Conservation (phyloP, 2,329 filamentous ascomycete species). For the Hypoxylon sp. region DNA sequence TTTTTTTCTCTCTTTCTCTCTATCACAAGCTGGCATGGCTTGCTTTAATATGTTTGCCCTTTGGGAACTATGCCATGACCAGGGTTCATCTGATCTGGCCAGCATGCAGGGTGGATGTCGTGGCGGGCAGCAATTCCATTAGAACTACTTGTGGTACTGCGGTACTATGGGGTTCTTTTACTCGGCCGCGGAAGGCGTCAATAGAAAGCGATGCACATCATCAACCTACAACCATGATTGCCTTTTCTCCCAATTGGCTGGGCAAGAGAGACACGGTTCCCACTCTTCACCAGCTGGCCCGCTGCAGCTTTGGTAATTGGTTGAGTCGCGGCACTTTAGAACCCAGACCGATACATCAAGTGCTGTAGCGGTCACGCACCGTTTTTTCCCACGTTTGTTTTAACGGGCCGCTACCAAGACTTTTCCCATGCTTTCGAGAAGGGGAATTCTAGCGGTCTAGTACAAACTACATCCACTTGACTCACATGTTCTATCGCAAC, state of each 20-base stretch:
- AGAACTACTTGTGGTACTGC: slow-evolving; percentile 26
- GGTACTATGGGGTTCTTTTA: slow-evolving; percentile 2
- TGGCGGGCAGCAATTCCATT: slow-evolving; percentile 43
- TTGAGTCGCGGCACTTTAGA: slow-evolving; percentile 34
- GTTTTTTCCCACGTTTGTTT: slow-evolving; percentile 18
- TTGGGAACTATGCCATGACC: slow-evolving; percentile 11
- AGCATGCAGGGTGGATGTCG: slow-evolving; percentile 40
- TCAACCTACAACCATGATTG: slow-evolving; percentile 42
- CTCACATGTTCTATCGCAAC: not conserved
- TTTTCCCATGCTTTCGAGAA: slow-evolving; percentile 21
- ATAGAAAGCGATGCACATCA: slow-evolving; percentile 47
- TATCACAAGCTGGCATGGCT: slow-evolving; percentile 23
- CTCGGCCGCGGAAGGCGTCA: slow-evolving; percentile 38
- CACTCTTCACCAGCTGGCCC: slow-evolving; percentile 34
- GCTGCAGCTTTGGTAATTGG: slow-evolving; percentile 37
- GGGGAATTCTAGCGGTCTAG: slow-evolving; percentile 36
- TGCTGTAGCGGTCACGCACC: slow-evolving; percentile 37
- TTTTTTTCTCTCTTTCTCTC: slow-evolving; percentile 1
- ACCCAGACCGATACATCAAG: slow-evolving; percentile 37
- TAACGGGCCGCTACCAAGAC: slow-evolving; percentile 13
- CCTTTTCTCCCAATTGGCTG: slow-evolving; percentile 46
- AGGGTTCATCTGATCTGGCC: slow-evolving; percentile 43
- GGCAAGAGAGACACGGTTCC: slow-evolving; percentile 28
- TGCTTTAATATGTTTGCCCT: slow-evolving; percentile 42
- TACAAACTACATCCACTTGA: slow-evolving; percentile 9